Evolutionary conservation across 345 rosid genomes (phyloP), one percentile per base, ranked within the genome.

Genomic region (Balakata baccata): DNA sequence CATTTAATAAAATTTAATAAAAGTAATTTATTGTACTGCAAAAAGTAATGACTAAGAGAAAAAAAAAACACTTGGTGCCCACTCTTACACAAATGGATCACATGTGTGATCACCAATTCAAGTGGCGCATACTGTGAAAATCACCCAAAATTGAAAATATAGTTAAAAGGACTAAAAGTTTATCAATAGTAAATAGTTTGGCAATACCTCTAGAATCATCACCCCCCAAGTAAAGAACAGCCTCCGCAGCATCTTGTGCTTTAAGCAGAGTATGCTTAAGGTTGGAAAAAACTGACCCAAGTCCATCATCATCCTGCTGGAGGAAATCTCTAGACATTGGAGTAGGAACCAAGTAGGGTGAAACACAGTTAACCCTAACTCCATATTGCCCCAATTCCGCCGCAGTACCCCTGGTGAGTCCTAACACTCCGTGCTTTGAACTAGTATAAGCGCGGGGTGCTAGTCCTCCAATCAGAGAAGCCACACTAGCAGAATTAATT

Each of bases 291-390:
- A 54, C 38, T 3, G 41, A 2, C 3, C 5, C 9, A 11, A 64
- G 20, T 39, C 70, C 76, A 64, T 73, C 61, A 43, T 73, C 70
- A 16, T 64, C 69, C 46, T 53, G 7, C 22, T 53, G 41, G 47
- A 73, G 53, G 76, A 65, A 51, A 64, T 64, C 50, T 49, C 54
- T 73, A 11, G 76, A 22, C 63, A 73, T 7, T 6, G 66, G 49
- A 3, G 71, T 62, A 0, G 64, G 61, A 2, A 63, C 61, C 46
- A 3, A 9, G 53, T 63, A 65, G 1, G 77, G 77, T 13, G 77
- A 74, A 7, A 74, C 65, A 10, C 71, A 74, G 22, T 74, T 74
- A 25, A 74, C 77, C 5, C 71, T 20, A 43, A 74, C 66, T 45
- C 72, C 66, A 45, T 50, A 37, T n/a, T 66, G 71, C 13, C 72